Evolutionary conservation across 495 filamentous ascomycete genomes (phyloP), one percentile per base, ranked within the genome.

Genomic region (Penicillium mononematosum): DNA sequence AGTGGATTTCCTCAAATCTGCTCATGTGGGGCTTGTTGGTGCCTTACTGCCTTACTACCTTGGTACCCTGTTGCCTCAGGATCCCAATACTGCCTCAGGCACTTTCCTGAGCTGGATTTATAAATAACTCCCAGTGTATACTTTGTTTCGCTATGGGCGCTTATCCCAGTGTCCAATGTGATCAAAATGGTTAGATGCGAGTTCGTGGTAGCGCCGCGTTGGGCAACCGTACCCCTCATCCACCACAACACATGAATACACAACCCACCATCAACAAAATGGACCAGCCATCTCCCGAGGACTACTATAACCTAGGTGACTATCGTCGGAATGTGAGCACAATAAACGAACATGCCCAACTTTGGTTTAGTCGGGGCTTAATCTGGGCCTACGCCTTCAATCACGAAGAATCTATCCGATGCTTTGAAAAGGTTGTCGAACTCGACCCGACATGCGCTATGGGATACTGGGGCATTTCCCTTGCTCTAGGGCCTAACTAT

Each of bases 381-480:
- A 76, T 84, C 42, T 88, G 85, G 85, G 75, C 69, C 29, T 88
- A 83, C 58, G 81, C 67, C 25, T 88, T 88, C 73, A 86, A 88
- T 66, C 85, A 87, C 56, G 82, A 84, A 50, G 85, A 87, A 60
- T 74, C 83, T 3, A 74, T 64, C 9, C 70, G 64, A 46, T 88
- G 85, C 68, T 88, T 88, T 57, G 75, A 83, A 53, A 74, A 78
- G 5, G 83, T 83, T 16, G 80, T 84, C 42, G 60, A 71, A 0
- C 41, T 70, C 38, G 86, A 90, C 59, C 63, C 71, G 0, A 54
- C 62, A 4, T 87, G 82, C 58, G 78, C 80, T 5, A 82, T 89
- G 69, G 85, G 83, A 19, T 81, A 86, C 52, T 90, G 87, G 87
- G 87, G 87, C 0, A 67, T 87, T 3, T 84, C 87, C 0, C 88